These are phyloP conservation scores for Sporothrix brasiliensis DNA, from an alignment of 2,329 filamentous ascomycete species.

Conservation along the genomic window DNA sequence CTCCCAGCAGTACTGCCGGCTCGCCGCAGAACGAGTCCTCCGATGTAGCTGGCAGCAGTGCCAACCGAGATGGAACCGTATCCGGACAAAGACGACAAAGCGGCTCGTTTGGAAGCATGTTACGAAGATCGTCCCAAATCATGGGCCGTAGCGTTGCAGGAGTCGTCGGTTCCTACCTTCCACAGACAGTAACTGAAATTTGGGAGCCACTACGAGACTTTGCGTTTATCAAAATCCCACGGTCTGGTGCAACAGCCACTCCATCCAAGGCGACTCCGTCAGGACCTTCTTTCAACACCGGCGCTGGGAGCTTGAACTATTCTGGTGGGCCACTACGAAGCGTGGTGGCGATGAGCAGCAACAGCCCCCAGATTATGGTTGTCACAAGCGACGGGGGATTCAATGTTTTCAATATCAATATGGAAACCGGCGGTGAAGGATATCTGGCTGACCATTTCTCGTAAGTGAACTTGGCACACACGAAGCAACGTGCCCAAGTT, in stretches of 20 bases:
- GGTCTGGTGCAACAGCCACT: constrained; percentile 44
- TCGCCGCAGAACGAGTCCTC: constrained; percentile 54
- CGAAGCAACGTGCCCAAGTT: neutral
- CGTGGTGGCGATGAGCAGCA: constrained; percentile 97
- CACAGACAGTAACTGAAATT: constrained; percentile 92
- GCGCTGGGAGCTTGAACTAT: constrained; percentile 26
- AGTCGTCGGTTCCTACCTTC: constrained; percentile 87
- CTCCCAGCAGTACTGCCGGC: constrained; percentile 49
- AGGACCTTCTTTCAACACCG: constrained; percentile 32
- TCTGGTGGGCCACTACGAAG: constrained; percentile 68
- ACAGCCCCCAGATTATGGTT: constrained; percentile 94
- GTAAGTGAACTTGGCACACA: constrained; percentile 57
- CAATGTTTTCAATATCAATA: constrained; percentile 92
- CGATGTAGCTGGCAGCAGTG: constrained; percentile 43
- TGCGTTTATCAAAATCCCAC: constrained; percentile 92
- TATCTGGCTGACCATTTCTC: constrained; percentile 89
- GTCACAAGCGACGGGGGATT: constrained; percentile 95
- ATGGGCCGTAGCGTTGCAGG: constrained; percentile 87
- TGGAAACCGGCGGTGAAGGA: constrained; percentile 92
- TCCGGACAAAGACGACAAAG: constrained; percentile 56
- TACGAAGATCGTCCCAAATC: constrained; percentile 92
- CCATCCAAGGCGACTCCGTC: constrained; percentile 38
- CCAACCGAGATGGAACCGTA: constrained; percentile 36
- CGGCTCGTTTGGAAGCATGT: constrained; percentile 84
- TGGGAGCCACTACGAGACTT: constrained; percentile 96